phyloP scores from a whole-genome alignment of 352 stramenopile genomes.

The Phytophthora hibernalis region DNA sequence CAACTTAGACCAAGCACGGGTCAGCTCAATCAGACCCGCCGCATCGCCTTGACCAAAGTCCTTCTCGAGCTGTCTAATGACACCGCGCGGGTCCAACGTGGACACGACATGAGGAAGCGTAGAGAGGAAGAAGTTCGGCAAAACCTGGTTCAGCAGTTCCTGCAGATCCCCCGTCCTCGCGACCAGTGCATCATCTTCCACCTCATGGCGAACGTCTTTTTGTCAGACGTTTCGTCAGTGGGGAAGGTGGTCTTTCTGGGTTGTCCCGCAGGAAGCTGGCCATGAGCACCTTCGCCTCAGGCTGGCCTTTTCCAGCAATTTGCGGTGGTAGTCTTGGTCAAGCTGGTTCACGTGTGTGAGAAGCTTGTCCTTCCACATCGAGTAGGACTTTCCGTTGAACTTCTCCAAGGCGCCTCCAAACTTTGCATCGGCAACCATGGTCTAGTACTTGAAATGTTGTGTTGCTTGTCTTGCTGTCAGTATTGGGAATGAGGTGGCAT shows the following conservation, averaged over 20 bases:
- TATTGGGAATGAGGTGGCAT: too few species aligned
- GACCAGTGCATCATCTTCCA: conserved; percentile 10
- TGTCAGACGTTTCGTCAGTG: background rate
- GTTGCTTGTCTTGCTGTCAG: too few species aligned
- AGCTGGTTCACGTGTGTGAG: conserved; percentile 24
- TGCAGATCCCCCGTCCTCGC: conserved; percentile 3
- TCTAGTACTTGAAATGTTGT: conserved; percentile 18
- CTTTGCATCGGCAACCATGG: conserved; percentile 18
- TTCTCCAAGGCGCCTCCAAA: conserved; percentile 1
- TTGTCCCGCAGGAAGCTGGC: conserved; percentile 9
- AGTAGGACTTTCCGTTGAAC: conserved; percentile 20
- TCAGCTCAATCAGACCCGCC: too few species aligned
- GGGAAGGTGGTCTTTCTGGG: background rate
- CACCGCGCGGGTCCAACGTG: too few species aligned
- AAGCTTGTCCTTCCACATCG: conserved; percentile 28
- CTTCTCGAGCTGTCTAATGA: too few species aligned
- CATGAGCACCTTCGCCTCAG: conserved; percentile 20
- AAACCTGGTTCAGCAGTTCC: conserved; percentile 21
- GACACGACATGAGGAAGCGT: too few species aligned
- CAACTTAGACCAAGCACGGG: conserved; percentile 13
- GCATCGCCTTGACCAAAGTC: too few species aligned
- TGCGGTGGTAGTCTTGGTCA: conserved; percentile 16
- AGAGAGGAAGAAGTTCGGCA: too few species aligned
- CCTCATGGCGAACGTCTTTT: conserved; percentile 5
- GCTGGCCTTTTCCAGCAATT: conserved; percentile 22